phyloP scores from a whole-genome alignment of 1,139 yeast genomes.

The Dujonia santamariae region DNA sequence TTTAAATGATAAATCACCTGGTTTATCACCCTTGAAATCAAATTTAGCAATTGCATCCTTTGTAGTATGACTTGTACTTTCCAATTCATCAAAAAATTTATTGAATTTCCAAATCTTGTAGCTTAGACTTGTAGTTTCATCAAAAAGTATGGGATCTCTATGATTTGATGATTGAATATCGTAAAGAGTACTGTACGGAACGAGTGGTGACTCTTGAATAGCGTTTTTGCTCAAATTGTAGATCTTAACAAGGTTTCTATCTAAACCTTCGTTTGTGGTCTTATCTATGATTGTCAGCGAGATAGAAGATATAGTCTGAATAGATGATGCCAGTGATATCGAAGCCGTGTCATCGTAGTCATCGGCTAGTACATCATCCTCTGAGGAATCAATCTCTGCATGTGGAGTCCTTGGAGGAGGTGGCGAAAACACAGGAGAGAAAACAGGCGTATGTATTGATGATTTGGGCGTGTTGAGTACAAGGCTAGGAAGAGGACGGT shows the following conservation, averaged over 20 bases:
- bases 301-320: conserved; percentile 18
- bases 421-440: conserved; percentile 3
- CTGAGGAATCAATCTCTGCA: not conserved
- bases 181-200: not conserved
- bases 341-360: conserved; percentile 11
- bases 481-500: conserved; percentile 12
- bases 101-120: conserved; percentile 25
- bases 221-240: conserved; percentile 38
- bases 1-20: conserved; percentile 41
- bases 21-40: conserved; percentile 30
- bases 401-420: conserved; percentile 2
- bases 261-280: conserved; percentile 17
- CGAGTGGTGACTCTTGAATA: conserved; percentile 30
- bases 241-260: conserved; percentile 22
- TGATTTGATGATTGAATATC: conserved; percentile 4
- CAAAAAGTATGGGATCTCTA: conserved; percentile 9
- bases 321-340: conserved; percentile 16
- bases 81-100: conserved; percentile 19
- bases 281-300: conserved; percentile 20
- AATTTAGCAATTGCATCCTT: conserved; percentile 20
- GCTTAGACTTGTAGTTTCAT: conserved; percentile 17
- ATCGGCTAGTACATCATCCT: not conserved
- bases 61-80: conserved; percentile 11
- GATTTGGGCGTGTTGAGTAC: conserved; percentile 3
- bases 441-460: conserved; percentile 2